Conservation (phyloP, 176 grass and related monocot species). For the Avena insularis region DNA sequence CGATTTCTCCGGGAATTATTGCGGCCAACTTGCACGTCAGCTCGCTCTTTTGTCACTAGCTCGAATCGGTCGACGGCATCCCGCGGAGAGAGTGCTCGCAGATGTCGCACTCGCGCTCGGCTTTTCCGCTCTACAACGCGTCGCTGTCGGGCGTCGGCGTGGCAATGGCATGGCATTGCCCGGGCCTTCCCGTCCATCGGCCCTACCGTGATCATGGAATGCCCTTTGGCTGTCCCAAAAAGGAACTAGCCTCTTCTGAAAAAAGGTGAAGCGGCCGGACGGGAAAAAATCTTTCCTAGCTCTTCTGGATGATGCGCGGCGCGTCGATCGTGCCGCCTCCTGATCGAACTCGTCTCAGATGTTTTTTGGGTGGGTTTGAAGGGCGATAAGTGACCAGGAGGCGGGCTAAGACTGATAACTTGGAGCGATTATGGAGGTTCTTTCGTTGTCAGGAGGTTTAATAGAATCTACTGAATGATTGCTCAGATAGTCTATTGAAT, state of each 20-base stretch:
- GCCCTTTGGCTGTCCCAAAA: not conserved
- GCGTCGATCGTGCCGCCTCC: not conserved
- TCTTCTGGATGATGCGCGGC: not conserved
- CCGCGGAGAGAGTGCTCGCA: not conserved
- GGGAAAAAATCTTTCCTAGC: not conserved
- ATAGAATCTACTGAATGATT: no score
- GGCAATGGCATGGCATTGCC: not conserved
- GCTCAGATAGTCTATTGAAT: no score
- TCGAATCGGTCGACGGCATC: not conserved
- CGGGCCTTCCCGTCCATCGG: not conserved
- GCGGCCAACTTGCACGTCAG: not conserved
- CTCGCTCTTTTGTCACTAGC: no score
- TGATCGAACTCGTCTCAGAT: not conserved
- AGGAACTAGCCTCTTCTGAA: not conserved
- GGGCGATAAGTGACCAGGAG: not conserved
- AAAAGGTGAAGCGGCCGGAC: not conserved
- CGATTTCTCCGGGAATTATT: not conserved
- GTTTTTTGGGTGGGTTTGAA: not conserved
- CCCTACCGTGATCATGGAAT: not conserved
- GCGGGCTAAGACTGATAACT: not conserved
- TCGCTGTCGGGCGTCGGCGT: not conserved
- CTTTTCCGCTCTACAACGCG: not conserved
- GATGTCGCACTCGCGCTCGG: not conserved
- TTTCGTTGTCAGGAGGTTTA: slow-evolving; percentile 20
- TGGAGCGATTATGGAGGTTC: not conserved